phyloP scores from a whole-genome alignment of 805 yeast species.

The Ogataea glucozyma region DNA sequence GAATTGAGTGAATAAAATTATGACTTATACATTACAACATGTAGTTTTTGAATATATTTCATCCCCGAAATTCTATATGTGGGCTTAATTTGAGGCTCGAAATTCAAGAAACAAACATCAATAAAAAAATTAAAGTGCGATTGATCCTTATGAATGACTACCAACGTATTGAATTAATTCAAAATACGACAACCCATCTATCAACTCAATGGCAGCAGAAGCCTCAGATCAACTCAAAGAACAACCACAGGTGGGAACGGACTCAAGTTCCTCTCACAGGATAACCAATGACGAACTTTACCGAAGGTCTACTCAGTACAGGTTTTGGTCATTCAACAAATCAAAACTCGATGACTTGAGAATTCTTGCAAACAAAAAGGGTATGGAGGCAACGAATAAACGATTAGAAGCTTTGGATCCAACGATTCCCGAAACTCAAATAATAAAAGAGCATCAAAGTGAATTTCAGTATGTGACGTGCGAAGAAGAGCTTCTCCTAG shows the following conservation, averaged over 20 bases:
- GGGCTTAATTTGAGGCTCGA: no score
- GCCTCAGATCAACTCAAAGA: not conserved
- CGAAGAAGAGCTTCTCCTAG: slow-evolving; percentile 71
- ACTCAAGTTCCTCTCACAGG: slow-evolving; percentile 26
- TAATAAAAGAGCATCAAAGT: slow-evolving; percentile 21
- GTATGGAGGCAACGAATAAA: slow-evolving; percentile 40
- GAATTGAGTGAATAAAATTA: slow-evolving; percentile 9
- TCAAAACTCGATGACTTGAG: slow-evolving; percentile 55
- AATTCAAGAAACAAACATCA: not conserved
- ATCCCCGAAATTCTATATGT: no score
- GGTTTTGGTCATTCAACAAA: slow-evolving; percentile 79
- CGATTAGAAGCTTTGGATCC: slow-evolving; percentile 24
- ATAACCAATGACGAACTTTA: slow-evolving; percentile 84
- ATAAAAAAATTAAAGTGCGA: no score
- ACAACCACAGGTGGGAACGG: not conserved
- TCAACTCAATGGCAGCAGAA: slow-evolving; percentile 1
- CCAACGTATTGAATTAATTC: no score
- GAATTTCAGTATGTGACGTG: slow-evolving; percentile 48
- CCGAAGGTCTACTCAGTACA: slow-evolving; percentile 81
- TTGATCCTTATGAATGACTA: no score
- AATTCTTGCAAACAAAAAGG: slow-evolving; percentile 54
- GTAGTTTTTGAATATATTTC: no score
- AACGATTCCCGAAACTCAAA: slow-evolving; percentile 20
- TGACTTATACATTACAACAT: slow-evolving; percentile 1
- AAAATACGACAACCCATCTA: no score